phyloP scores from a whole-genome alignment of 805 yeast genomes.

The fission yeast (Schizosaccharomyces pombe) region DNA sequence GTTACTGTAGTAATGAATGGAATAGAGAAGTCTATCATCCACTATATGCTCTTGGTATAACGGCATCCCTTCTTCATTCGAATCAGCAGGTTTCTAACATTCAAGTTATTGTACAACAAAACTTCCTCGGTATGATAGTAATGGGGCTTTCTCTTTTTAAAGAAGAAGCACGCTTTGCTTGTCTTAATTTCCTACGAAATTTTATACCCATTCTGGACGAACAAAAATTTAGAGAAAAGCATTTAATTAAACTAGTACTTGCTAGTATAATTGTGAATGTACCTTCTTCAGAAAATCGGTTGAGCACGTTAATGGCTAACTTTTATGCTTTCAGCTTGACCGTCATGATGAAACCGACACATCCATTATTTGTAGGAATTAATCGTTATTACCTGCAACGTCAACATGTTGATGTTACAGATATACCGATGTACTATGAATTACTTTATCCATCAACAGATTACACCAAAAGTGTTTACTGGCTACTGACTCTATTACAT shows the following conservation, averaged over 20 bases:
- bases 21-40: conserved; percentile 8
- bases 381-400: conserved; percentile 5
- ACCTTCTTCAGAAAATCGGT: not conserved
- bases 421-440: conserved; percentile 3
- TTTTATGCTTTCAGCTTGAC: not conserved
- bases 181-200: conserved; percentile 17
- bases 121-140: conserved; percentile 29
- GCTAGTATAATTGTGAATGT: conserved; percentile 13
- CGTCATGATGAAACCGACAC: conserved; percentile 13
- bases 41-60: conserved; percentile 6
- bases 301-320: not conserved
- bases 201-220: conserved; percentile 10
- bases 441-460: not conserved
- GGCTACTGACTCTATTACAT: not conserved
- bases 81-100: conserved; percentile 21
- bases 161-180: conserved; percentile 13
- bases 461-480: not conserved
- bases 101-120: conserved; percentile 32
- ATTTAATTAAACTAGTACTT: conserved; percentile 20
- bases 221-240: conserved; percentile 19
- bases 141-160: conserved; percentile 1
- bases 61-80: conserved; percentile 6
- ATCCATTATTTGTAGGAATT: conserved; percentile 47
- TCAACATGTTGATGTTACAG: not conserved
- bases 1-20: not conserved